phyloP scores from a whole-genome alignment of 2,329 filamentous ascomycete species.

The Lizonia empirigonia region DNA sequence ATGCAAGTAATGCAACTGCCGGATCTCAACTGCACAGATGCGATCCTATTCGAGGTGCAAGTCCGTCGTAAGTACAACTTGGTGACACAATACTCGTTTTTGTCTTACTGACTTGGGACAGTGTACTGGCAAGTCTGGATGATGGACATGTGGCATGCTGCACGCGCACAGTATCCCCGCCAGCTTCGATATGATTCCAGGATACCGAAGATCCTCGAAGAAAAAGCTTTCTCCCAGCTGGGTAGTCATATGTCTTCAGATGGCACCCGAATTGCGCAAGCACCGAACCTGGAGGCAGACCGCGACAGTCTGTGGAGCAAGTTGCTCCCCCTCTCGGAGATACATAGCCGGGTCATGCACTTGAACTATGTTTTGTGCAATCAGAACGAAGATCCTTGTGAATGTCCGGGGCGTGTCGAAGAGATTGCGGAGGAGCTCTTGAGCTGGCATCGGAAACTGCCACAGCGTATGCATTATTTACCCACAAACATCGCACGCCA shows the following conservation, averaged over 20 bases:
- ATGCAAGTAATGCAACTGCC: slow-evolving; percentile 6
- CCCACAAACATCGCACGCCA: slow-evolving; percentile 3
- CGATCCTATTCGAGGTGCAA: slow-evolving; percentile 1
- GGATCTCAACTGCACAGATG: not conserved
- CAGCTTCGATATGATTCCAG: slow-evolving; percentile 2
- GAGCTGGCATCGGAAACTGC: slow-evolving; percentile 3
- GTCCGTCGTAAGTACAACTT: not conserved
- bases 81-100: not conserved
- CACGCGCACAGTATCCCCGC: slow-evolving; percentile 3
- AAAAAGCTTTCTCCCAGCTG: slow-evolving; percentile 1
- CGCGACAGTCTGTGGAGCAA: slow-evolving; percentile 9
- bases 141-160: slow-evolving; percentile 7
- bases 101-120: not conserved
- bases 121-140: slow-evolving; percentile 12
- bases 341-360: slow-evolving; percentile 9
- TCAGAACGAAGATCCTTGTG: not conserved
- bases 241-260: not conserved
- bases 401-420: slow-evolving; percentile 2
- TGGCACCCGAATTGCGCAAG: not conserved
- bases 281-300: not conserved
- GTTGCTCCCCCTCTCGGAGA: slow-evolving; percentile 9
- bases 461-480: not conserved
- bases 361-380: slow-evolving; percentile 8
- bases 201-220: slow-evolving; percentile 5
- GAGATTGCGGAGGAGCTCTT: slow-evolving; percentile 8